phyloP scores from a whole-genome alignment of 2,329 filamentous ascomycete species.

The Metarhizium sp. region DNA sequence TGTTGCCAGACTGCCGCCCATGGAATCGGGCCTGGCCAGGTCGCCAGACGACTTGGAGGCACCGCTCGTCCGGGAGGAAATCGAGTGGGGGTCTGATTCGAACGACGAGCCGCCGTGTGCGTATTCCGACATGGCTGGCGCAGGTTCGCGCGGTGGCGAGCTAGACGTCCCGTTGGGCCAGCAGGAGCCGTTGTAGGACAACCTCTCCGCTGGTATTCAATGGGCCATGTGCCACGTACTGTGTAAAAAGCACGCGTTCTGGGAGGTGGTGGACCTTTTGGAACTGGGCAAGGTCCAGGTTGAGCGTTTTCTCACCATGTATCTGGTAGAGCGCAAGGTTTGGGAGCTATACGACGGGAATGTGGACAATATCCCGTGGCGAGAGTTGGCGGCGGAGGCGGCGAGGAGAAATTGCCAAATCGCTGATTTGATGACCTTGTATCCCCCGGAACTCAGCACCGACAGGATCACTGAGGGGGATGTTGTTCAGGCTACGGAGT shows the following conservation, averaged over 20 bases:
- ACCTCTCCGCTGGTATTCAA: slow-evolving; percentile 13
- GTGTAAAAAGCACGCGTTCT: slow-evolving; percentile 11
- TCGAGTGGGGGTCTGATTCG: slow-evolving; percentile 9
- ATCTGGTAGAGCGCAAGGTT: slow-evolving; percentile 11
- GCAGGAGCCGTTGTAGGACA: slow-evolving; percentile 11
- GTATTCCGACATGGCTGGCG: background rate
- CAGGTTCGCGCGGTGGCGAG: background rate
- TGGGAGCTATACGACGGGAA: slow-evolving; percentile 13
- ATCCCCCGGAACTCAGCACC: slow-evolving; percentile 15
- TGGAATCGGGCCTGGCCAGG: background rate
- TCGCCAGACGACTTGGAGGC: background rate
- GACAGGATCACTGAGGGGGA: slow-evolving; percentile 12
- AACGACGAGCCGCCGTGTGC: background rate
- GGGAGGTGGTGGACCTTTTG: slow-evolving; percentile 10
- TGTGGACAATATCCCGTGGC: slow-evolving; percentile 8
- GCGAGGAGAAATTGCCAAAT: slow-evolving; percentile 5
- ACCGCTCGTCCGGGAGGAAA: slow-evolving; percentile 1
- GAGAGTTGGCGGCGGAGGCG: slow-evolving; percentile 6
- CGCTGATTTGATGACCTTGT: slow-evolving; percentile 7
- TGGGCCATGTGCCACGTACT: slow-evolving; percentile 18
- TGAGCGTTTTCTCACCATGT: slow-evolving; percentile 13
- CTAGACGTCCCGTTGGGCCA: background rate
- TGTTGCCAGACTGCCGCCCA: background rate
- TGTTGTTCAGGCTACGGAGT: slow-evolving; percentile 9
- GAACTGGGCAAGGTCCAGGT: slow-evolving; percentile 13